These are phyloP conservation scores for Amphirosellinia nigrospora DNA, from an alignment of 495 filamentous ascomycete genomes.

Conservation along the genomic window DNA sequence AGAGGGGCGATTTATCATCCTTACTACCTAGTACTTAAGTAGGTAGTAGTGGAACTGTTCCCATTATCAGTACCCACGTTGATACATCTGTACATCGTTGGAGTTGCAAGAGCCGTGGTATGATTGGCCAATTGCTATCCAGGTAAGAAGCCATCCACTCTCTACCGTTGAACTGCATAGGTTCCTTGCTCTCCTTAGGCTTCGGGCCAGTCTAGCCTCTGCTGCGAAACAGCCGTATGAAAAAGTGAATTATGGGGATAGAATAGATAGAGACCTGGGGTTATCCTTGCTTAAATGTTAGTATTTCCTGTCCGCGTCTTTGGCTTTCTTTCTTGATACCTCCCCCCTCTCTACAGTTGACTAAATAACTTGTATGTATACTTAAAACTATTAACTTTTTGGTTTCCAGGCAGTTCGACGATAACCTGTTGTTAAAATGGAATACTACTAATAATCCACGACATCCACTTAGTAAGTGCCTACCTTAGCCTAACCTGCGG, in stretches of 20 bases:
- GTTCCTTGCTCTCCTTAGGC: background rate
- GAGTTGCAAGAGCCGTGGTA: background rate
- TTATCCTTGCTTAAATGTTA: background rate
- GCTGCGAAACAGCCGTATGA: background rate
- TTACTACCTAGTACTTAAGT: background rate
- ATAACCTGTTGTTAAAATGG: background rate
- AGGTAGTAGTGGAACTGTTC: too few relatives aligned
- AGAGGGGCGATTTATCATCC: constrained; percentile 1
- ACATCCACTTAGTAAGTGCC: constrained; percentile 11
- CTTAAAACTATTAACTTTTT: background rate
- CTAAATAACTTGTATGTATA: background rate
- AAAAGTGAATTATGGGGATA: background rate
- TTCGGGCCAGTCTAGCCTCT: constrained; percentile 9
- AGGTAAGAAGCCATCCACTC: background rate
- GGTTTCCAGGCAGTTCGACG: background rate
- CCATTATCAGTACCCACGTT: too few relatives aligned
- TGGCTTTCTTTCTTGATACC: background rate
- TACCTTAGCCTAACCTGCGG: background rate
- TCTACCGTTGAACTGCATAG: background rate
- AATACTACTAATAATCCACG: background rate
- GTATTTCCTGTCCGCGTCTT: background rate
- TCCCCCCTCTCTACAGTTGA: background rate
- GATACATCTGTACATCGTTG: background rate
- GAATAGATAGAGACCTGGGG: background rate
- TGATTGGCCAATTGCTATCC: constrained; percentile 17